These are phyloP conservation scores for Microbotryomycetes sp. DNA, from an alignment of 1,284 basidiomycete genomes.

Conservation along the genomic window DNA sequence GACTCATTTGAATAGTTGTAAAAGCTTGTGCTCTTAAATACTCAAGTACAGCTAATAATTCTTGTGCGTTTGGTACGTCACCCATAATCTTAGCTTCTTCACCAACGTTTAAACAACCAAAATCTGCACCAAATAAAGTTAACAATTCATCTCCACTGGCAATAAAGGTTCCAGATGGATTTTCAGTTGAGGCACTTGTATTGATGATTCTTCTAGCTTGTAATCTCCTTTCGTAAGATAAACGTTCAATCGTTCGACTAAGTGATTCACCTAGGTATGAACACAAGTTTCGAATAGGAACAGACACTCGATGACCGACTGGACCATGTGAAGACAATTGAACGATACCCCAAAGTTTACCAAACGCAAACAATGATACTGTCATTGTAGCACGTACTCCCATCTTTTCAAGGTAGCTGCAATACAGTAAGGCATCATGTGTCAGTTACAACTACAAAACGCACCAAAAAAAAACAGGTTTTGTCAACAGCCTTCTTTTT, in stretches of 20 bases:
- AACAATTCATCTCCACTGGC: constrained; percentile 41
- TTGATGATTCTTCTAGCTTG: constrained; percentile 41
- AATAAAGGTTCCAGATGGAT: constrained; percentile 37
- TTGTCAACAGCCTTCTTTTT: too few species aligned
- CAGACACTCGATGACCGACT: constrained; percentile 31
- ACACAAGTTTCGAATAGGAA: constrained; percentile 31
- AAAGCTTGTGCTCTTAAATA: constrained; percentile 38
- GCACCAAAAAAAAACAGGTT: background rate
- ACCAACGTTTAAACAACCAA: constrained; percentile 41
- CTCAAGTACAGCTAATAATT: constrained; percentile 40
- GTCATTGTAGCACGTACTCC: background rate
- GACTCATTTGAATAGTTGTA: constrained; percentile 22
- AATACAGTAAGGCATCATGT: too few species aligned
- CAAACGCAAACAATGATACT: constrained; percentile 39
- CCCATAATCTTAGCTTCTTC: constrained; percentile 39
- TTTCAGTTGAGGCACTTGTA: constrained; percentile 38
- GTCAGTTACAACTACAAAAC: too few species aligned
- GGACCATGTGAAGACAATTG: constrained; percentile 39
- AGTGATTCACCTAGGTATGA: constrained; percentile 40
- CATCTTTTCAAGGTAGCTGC: background rate
- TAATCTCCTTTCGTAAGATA: constrained; percentile 39
- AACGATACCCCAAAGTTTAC: constrained; percentile 41
- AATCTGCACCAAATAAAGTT: constrained; percentile 41
- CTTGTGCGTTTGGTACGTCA: constrained; percentile 39
- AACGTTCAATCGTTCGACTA: constrained; percentile 40